phyloP scores from a whole-genome alignment of 371 early-diverging fungal species.

The Funneliformis caledonium region DNA sequence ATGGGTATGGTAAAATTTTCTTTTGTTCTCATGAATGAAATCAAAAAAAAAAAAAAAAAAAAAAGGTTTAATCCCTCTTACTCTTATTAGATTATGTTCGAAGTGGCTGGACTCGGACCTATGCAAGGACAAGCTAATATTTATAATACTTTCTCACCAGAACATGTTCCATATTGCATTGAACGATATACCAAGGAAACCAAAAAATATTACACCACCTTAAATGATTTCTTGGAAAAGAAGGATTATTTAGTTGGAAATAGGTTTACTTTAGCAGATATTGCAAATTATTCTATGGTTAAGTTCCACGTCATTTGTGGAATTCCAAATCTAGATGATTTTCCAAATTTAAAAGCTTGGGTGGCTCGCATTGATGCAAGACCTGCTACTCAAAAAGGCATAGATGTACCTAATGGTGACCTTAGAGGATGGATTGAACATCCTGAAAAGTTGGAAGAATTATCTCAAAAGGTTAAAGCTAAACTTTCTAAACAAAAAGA shows the following conservation, averaged over 20 bases:
- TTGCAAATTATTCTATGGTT: constrained; percentile 34
- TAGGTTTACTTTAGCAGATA: constrained; percentile 41
- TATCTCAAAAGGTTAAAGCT: neutral
- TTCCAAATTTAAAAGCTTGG: constrained; percentile 39
- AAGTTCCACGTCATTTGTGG: no score
- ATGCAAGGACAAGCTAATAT: constrained; percentile 52
- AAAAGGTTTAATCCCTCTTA: neutral
- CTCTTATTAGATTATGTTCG: constrained; percentile 53
- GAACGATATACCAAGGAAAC: constrained; percentile 55
- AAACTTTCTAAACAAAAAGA: no score
- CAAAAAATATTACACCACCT: constrained; percentile 48
- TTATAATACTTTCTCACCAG: constrained; percentile 53
- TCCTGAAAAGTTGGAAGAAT: neutral
- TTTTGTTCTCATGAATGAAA: neutral
- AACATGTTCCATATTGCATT: constrained; percentile 56
- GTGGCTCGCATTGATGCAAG: constrained; percentile 23
- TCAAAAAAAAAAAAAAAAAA: neutral
- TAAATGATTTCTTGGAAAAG: constrained; percentile 30
- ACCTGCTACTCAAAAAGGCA: constrained; percentile 24
- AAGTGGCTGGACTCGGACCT: constrained; percentile 52
- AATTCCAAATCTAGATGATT: neutral
- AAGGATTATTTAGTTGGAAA: constrained; percentile 46
- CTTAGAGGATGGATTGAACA: neutral
- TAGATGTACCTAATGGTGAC: constrained; percentile 40
- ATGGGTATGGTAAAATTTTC: constrained; percentile 40